A percentile compares a stretch with the other conserved stretches of the same genome.
These are phyloP conservation scores for Pichia terricola DNA, from an alignment of 1,139 yeast genomes.

Conservation along the genomic window DNA sequence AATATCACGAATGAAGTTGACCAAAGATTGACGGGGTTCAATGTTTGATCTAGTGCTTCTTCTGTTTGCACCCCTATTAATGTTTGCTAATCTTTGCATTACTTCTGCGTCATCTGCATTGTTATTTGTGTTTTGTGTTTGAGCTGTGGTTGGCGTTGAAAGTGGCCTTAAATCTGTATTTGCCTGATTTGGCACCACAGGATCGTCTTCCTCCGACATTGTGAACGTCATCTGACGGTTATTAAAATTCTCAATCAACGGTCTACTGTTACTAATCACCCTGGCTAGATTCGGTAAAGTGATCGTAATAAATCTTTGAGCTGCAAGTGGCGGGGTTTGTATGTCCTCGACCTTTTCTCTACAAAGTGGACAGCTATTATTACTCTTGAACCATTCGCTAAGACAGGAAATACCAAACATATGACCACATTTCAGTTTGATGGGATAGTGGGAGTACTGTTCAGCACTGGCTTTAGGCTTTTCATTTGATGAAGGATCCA, in stretches of 20 bases:
- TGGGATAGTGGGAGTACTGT: slow-evolving; percentile 43
- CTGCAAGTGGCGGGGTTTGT: slow-evolving; percentile 9
- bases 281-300: slow-evolving; percentile 29
- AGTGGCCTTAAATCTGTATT: neutral
- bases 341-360: slow-evolving; percentile 18
- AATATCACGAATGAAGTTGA: slow-evolving; percentile 10
- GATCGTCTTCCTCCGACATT: slow-evolving; percentile 19
- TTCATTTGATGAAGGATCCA: neutral
- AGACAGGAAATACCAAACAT: slow-evolving; percentile 27
- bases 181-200: neutral
- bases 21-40: slow-evolving; percentile 1
- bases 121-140: neutral
- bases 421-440: slow-evolving; percentile 65
- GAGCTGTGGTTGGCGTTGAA: too few relatives aligned
- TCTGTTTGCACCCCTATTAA: neutral
- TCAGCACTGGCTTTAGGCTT: neutral
- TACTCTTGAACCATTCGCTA: slow-evolving; percentile 26
- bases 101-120: neutral
- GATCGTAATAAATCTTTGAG: slow-evolving; percentile 18
- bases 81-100: neutral
- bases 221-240: slow-evolving; percentile 21
- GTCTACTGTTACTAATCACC: slow-evolving; percentile 24
- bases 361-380: slow-evolving; percentile 27
- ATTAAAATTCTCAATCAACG: slow-evolving; percentile 21
- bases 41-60: neutral